Evolutionary conservation across 148 eudicot species (phyloP).

Genomic region (Rhododendron mucronatum): DNA sequence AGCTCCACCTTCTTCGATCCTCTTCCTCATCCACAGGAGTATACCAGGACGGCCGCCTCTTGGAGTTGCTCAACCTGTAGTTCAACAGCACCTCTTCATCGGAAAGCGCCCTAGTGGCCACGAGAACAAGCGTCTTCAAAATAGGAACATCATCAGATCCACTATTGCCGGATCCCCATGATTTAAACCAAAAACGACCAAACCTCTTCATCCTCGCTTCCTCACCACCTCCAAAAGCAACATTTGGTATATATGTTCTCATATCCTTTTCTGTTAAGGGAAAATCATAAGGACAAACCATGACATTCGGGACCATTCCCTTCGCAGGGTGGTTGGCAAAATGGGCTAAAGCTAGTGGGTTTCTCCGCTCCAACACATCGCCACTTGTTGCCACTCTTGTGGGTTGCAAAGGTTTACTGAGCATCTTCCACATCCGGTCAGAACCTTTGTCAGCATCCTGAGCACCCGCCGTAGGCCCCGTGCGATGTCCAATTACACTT

Average conservation of each 20-base stretch:
- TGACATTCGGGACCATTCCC: conserved; percentile 66
- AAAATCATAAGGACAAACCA: conserved; percentile 92
- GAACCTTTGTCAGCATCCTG: conserved; percentile 45
- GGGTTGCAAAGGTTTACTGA: conserved; percentile 68
- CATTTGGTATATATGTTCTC: conserved; percentile 81
- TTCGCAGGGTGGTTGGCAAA: conserved; percentile 82
- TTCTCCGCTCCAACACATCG: conserved; percentile 76
- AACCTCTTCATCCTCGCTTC: conserved; percentile 67
- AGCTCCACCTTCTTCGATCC: conserved; percentile 88
- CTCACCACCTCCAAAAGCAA: conserved; percentile 54
- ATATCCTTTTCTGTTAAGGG: conserved; percentile 59
- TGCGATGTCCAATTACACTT: conserved; percentile 18
- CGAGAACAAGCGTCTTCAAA: conserved; percentile 68
- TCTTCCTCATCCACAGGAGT: conserved; percentile 89
- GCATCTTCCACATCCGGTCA: conserved; percentile 77
- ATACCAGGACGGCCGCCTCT: conserved; percentile 82
- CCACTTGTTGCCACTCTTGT: conserved; percentile 25
- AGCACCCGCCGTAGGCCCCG: conserved; percentile 15
- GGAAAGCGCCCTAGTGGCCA: conserved; percentile 61
- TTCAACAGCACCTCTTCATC: conserved; percentile 80
- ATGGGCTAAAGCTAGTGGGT: conserved; percentile 84
- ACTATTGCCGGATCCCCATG: conserved; percentile 42
- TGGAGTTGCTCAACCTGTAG: conserved; percentile 82
- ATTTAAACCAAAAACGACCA: conserved; percentile 86
- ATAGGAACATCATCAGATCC: conserved; percentile 40